Evolutionary conservation across 768 basidiomycete genomes (phyloP), one percentile per base, ranked within the genome.

Genomic region (Zangia roseola): DNA sequence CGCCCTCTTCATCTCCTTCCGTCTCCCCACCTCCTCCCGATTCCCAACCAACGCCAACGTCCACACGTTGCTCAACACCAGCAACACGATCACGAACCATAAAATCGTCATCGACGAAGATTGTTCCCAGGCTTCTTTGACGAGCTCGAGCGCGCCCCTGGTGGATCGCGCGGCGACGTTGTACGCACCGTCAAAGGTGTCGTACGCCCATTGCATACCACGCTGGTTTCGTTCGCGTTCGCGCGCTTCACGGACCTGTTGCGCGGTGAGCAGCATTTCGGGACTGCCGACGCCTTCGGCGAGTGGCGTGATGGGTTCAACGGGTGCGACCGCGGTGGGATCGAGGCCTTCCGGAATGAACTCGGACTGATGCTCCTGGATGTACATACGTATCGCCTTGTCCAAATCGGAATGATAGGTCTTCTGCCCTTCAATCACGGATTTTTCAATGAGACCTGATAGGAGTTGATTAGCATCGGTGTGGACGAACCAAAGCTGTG

Each of bases 341-440:
- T 90, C 88, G 40, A 89, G 68, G 13, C 91, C 93, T 49, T 86
- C 88, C 0, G 90, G 86, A 42, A 92, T 69, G 69, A 98, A 98
- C 70, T 99, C 95, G 52, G 82, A 76, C 55, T 86, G 82, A 69
- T 98, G 94, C 45, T 86, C 85, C 53, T 84, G 78, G 63, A 98
- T 97, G 74, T 98, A 97, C 41, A 69, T 70, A 33, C 91, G 80
- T 85, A 98, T 94, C 4, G 83, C 83, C 56, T 75, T 79, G 56
- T 94, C 91, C 9, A 97, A 78, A 37, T 91, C 93, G 9, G 65
- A 62, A 63, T 97, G 91, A 61, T 93, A 95, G 26, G 77, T 72
- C 66, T 86, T 94, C 63, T 98, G 95, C 5, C 95, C 95, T 13
- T 95, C 93, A 28, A 97, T 84, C 10, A 83, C 86, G 2, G 90